These are phyloP conservation scores for Suhomyces guaymorum DNA, from an alignment of 1,139 yeast genomes.

Conservation along the genomic window DNA sequence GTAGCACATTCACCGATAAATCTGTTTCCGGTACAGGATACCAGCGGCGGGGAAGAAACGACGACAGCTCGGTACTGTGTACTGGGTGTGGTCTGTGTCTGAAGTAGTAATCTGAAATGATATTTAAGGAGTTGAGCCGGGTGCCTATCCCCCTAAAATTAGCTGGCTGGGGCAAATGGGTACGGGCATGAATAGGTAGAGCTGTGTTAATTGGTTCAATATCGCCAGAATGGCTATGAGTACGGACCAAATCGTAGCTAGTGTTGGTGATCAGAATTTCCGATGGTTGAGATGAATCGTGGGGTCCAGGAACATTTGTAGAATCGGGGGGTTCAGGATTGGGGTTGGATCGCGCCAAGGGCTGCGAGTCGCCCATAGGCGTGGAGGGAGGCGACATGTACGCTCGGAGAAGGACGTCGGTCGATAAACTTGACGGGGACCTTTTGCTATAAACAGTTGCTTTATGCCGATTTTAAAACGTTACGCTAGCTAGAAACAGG, in stretches of 20 bases:
- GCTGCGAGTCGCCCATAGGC: too few species aligned
- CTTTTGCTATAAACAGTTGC: too few species aligned
- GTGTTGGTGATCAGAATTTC: too few species aligned
- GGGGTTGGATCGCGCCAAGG: too few species aligned
- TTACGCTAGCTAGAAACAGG: too few species aligned
- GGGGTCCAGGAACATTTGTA: background rate
- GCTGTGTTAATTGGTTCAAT: too few species aligned
- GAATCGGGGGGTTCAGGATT: background rate
- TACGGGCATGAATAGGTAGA: conserved; percentile 4
- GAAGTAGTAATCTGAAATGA: conserved; percentile 18
- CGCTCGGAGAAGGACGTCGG: too few species aligned
- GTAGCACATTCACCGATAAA: conserved; percentile 7
- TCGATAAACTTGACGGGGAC: too few species aligned
- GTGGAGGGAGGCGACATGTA: conserved; percentile 14
- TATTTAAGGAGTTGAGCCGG: conserved; percentile 16
- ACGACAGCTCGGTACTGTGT: conserved; percentile 1
- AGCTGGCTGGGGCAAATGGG: conserved; percentile 5
- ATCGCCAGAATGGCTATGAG: too few species aligned
- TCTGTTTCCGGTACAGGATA: conserved; percentile 5
- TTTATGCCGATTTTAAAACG: too few species aligned
- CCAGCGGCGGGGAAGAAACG: conserved; percentile 1
- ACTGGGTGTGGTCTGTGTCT: conserved; percentile 7
- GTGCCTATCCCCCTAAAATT: conserved; percentile 13
- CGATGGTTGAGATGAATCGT: too few species aligned
- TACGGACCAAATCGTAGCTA: too few species aligned